A percentile compares a stretch with the other conserved stretches of the same genome.
phyloP scores from a whole-genome alignment of 2,329 filamentous ascomycete genomes.

The Exophiala oligosperma region DNA sequence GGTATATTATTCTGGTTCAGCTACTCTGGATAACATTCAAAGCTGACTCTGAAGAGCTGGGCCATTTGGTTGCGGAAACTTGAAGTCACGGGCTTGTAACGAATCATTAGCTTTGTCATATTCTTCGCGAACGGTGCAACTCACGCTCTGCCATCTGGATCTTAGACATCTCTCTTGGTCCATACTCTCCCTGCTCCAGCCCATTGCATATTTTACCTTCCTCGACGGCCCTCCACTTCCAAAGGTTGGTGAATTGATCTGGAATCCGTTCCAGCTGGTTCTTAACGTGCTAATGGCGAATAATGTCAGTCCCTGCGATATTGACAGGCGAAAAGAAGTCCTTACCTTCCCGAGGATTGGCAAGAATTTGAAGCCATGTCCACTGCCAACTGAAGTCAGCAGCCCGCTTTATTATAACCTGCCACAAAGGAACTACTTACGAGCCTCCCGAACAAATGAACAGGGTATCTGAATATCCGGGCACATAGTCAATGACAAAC shows the following conservation, averaged over 20 bases:
- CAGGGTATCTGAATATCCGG: constrained; percentile 28
- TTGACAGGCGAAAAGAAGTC: background rate
- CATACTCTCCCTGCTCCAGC: constrained; percentile 32
- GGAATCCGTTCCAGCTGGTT: constrained; percentile 29
- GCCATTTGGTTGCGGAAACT: background rate
- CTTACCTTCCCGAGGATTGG: constrained; percentile 31
- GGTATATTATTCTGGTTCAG: too few species aligned
- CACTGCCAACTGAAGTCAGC: constrained; percentile 4
- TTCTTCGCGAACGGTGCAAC: background rate
- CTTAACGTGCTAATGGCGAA: constrained; percentile 21
- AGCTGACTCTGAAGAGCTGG: background rate
- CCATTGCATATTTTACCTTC: constrained; percentile 31
- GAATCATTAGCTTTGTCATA: background rate
- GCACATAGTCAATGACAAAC: constrained; percentile 31
- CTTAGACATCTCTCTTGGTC: constrained; percentile 32
- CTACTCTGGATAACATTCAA: background rate
- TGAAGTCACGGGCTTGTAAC: constrained; percentile 3
- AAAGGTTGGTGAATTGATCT: constrained; percentile 29
- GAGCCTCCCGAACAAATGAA: constrained; percentile 31
- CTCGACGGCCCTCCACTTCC: constrained; percentile 30
- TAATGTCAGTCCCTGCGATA: background rate
- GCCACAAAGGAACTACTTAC: background rate
- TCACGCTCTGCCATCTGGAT: constrained; percentile 8
- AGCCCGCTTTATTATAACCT: background rate
- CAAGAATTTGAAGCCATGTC: constrained; percentile 36